Conservation (phyloP, 345 rosid genomes). For the Arabidopsis suecica region DNA sequence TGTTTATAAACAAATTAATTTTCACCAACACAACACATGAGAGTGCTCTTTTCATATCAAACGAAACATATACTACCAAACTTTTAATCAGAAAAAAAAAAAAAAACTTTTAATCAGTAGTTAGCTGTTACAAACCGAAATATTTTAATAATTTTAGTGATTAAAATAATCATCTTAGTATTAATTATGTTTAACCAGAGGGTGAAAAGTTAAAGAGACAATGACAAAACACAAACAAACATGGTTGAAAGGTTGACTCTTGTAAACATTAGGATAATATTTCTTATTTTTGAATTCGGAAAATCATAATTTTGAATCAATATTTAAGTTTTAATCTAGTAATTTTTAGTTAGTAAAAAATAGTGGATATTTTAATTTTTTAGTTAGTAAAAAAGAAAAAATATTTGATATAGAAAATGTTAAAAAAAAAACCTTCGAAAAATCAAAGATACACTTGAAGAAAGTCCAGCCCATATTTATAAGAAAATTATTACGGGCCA, state of each 20-base stretch:
- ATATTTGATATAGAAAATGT: no score
- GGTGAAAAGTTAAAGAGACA: not conserved
- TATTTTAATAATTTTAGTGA: not conserved
- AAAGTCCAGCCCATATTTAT: slow-evolving; percentile 23
- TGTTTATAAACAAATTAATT: not conserved
- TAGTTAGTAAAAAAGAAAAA: no score
- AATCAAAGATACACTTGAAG: not conserved
- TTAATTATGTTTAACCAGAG: not conserved
- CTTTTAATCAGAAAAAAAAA: not conserved
- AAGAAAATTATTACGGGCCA: not conserved
- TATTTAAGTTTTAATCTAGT: no score
- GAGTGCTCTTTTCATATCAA: no score
- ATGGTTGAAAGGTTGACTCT: slow-evolving; percentile 8
- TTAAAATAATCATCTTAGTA: no score
- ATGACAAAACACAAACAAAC: slow-evolving; percentile 20
- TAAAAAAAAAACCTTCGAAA: not conserved
- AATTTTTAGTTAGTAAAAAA: no score
- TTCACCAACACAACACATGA: not conserved
- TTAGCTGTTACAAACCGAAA: not conserved
- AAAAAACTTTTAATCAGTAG: not conserved
- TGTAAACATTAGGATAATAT: not conserved
- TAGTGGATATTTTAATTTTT: no score
- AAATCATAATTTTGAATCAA: no score
- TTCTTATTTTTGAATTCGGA: not conserved
- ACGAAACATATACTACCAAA: no score